These are phyloP conservation scores for Nemania abortiva DNA, from an alignment of 2,329 filamentous ascomycete genomes.

Conservation along the genomic window DNA sequence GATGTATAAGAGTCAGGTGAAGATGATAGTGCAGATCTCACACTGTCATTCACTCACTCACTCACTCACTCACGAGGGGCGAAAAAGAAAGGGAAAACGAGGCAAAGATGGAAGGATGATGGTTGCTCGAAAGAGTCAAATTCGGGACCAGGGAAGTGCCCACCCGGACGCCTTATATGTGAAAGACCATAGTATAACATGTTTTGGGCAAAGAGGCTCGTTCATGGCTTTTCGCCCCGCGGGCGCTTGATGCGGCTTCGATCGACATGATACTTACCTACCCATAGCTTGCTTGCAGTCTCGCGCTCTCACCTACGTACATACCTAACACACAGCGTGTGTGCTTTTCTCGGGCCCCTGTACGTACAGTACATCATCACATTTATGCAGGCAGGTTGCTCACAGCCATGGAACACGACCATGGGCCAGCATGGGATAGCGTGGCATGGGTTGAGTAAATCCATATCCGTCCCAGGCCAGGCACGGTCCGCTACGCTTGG, in stretches of 20 bases:
- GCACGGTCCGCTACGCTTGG: constrained; percentile 3
- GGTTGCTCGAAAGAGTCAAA: constrained; percentile 16
- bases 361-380: background rate
- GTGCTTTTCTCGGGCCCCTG: too few relatives aligned
- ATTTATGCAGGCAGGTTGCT: background rate
- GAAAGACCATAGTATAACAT: constrained; percentile 2
- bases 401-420: too few relatives aligned
- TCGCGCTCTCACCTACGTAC: too few relatives aligned
- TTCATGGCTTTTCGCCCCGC: constrained; percentile 2
- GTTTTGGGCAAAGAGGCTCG: constrained; percentile 10
- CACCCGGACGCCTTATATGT: constrained; percentile 33
- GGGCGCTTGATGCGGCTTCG: constrained; percentile 24
- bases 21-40: constrained; percentile 18
- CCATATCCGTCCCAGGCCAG: background rate
- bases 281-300: too few relatives aligned
- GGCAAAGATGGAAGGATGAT: constrained; percentile 23
- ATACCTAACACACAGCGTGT: too few relatives aligned
- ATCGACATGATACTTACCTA: too few relatives aligned
- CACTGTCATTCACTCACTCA: too few relatives aligned
- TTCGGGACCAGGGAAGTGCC: constrained; percentile 26
- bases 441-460: background rate
- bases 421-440: too few relatives aligned
- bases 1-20: constrained; percentile 3
- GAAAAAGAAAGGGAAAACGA: constrained; percentile 14
- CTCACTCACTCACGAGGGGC: constrained; percentile 9